Base-by-base conservation (phyloP, 352 stramenopile species). In the Plasmopara viticola region DNA sequence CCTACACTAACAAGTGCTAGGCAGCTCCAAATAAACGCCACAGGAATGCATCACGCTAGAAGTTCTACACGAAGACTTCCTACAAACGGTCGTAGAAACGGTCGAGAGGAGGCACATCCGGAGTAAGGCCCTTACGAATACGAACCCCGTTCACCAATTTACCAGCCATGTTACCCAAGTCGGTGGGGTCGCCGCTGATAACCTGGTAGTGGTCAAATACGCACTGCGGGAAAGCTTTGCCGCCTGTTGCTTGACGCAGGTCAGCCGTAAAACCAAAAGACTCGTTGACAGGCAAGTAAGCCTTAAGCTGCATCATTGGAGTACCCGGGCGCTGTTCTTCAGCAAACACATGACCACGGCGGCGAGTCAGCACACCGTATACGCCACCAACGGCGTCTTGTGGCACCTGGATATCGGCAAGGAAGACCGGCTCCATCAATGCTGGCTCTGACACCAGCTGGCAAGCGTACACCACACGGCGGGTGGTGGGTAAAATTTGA, bases 51-150 rank as follows among this genome's bases (percentile, higher is more conserved):
- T 25, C 20, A 25, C 3, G 20, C 20, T 1, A 25, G 20, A 25
- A 25, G 20, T 25, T 25, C 20, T 25, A 25, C 20, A 25, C 20
- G 3, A 25, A 25, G 20, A 25, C 20, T 25, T 25, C 44, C 30
- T 99, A 99, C 65, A 99, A 91, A 82, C 98, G 98, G 86, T 99
- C 97, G 64, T 98, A 93, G 90, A 98, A 99, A 70, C 97, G 92
- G 74, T 97, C 94, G 60, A 99, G 86, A 55, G 97, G 94, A 49
- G 97, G 97, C 72, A 99, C 95, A 15, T 98, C 96, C 13, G 95
- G 79, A 34, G 84, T 63, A 47, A 99, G 88, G 80, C 96, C 96
- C 94, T 99, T 99, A 70, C 97, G 93, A 62, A 97, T 83, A 82
- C 97, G 90, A 44, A 99, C 96, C 58, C 68, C 77, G 54, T 89